phyloP scores from a whole-genome alignment of 305 asterid species.

The Euphrasia arctica region DNA sequence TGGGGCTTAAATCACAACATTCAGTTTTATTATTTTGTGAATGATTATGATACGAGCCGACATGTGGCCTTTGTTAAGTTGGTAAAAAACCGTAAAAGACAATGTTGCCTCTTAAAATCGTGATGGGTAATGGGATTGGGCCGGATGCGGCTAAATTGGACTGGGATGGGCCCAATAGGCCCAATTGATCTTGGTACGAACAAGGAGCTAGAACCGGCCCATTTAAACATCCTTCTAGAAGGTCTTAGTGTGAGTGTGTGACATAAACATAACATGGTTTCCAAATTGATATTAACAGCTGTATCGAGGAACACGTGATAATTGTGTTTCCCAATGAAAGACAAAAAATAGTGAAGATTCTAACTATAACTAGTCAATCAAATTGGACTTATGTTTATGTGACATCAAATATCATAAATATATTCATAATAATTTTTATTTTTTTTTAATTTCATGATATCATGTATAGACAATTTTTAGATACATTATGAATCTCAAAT shows the following conservation, averaged over 20 bases:
- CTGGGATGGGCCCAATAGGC: no score
- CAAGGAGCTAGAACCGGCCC: no score
- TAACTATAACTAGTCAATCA: neutral
- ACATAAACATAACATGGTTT: neutral
- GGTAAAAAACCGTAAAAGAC: slow-evolving; percentile 22
- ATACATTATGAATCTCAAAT: no score
- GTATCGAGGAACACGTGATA: neutral
- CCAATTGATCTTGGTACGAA: no score
- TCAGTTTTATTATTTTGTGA: neutral
- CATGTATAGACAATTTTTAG: no score
- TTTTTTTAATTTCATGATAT: no score
- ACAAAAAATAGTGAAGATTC: neutral
- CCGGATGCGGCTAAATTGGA: no score
- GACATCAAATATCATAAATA: neutral
- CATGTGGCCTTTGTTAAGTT: slow-evolving; percentile 10
- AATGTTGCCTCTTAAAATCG: neutral
- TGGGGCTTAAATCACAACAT: slow-evolving; percentile 14
- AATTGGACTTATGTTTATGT: neutral
- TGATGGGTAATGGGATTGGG: neutral
- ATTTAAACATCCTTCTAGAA: no score
- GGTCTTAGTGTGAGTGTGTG: no score
- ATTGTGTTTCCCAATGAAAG: neutral
- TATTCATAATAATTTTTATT: no score
- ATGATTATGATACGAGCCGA: slow-evolving; percentile 2
- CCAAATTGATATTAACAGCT: slow-evolving; percentile 3